These are phyloP conservation scores for Phytopythium aichiense DNA, from an alignment of 352 stramenopile species.

Conservation along the genomic window DNA sequence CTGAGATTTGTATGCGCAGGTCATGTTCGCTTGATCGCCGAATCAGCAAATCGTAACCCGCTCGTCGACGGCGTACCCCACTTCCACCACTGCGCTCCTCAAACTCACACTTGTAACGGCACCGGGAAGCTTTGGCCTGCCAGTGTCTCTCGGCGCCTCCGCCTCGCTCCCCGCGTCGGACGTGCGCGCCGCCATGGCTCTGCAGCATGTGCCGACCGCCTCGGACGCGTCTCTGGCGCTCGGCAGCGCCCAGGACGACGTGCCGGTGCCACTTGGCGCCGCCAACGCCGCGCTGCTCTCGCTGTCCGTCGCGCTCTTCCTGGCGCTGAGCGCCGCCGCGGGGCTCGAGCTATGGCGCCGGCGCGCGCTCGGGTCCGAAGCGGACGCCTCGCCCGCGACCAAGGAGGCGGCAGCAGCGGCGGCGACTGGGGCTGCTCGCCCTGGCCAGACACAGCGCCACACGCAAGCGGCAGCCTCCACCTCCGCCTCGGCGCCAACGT, in stretches of 20 bases:
- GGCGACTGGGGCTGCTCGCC: background rate
- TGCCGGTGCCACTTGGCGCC: constrained; percentile 21
- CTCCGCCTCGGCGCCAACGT: background rate
- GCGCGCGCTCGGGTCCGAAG: constrained; percentile 11
- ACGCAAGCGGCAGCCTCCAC: background rate
- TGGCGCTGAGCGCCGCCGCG: constrained; percentile 30
- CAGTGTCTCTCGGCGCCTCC: background rate
- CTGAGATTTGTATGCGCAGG: too few species aligned
- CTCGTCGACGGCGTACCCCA: too few species aligned
- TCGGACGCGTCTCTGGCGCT: background rate
- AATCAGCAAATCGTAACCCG: too few species aligned
- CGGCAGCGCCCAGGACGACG: constrained; percentile 2
- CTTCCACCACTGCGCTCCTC: too few species aligned
- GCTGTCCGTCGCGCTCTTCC: constrained; percentile 33
- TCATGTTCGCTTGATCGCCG: too few species aligned
- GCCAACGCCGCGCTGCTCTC: constrained; percentile 29
- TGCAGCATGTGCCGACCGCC: background rate
- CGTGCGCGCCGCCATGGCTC: background rate
- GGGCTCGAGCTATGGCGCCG: constrained; percentile 26
- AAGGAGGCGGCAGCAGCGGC: background rate
- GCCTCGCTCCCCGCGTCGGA: background rate
- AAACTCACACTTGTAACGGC: too few species aligned
- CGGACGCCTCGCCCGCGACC: background rate
- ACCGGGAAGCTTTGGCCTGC: too few species aligned
- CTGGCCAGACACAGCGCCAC: background rate